Conservation (phyloP, 345 rosid species). For the Aethionema arabicum region DNA sequence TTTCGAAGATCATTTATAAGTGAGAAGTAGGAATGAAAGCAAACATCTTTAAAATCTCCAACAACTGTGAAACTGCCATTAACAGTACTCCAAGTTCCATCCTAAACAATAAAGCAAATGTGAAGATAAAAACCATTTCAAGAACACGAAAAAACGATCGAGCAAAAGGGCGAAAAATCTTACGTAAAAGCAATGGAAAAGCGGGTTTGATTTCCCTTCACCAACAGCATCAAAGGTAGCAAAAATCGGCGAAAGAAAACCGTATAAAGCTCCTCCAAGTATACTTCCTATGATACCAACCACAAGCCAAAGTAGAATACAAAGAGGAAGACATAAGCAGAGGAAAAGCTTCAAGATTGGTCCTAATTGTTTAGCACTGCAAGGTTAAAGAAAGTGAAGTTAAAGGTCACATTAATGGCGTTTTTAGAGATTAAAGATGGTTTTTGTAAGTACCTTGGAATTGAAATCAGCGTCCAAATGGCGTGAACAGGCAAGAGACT, state of each 20-base stretch:
- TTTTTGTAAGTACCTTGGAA: constrained; percentile 53
- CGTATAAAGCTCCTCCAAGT: constrained; percentile 65
- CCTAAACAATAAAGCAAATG: constrained; percentile 45
- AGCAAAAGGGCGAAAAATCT: constrained; percentile 23
- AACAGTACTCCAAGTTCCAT: constrained; percentile 81
- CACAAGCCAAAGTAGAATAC: constrained; percentile 55
- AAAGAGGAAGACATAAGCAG: constrained; percentile 57
- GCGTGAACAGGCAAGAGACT: constrained; percentile 65
- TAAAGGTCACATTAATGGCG: constrained; percentile 4
- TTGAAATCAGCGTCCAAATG: constrained; percentile 67
- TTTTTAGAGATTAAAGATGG: constrained; percentile 8
- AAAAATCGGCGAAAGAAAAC: constrained; percentile 81
- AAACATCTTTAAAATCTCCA: constrained; percentile 71
- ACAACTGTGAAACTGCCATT: constrained; percentile 61
- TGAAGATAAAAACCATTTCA: neutral
- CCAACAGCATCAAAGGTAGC: constrained; percentile 96
- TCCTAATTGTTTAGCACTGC: constrained; percentile 74
- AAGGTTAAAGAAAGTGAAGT: constrained; percentile 4
- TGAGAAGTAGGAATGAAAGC: constrained; percentile 71
- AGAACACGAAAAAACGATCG: neutral
- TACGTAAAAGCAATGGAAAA: constrained; percentile 80
- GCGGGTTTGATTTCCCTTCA: constrained; percentile 64
- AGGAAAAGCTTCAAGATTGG: constrained; percentile 76
- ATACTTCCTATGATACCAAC: constrained; percentile 65
- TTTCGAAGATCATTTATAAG: constrained; percentile 67